Percentiles rank a stretch among this genome's conserved stretches.
These are phyloP conservation scores for Turnera subulata DNA, from an alignment of 345 rosid genomes.

Conservation along the genomic window DNA sequence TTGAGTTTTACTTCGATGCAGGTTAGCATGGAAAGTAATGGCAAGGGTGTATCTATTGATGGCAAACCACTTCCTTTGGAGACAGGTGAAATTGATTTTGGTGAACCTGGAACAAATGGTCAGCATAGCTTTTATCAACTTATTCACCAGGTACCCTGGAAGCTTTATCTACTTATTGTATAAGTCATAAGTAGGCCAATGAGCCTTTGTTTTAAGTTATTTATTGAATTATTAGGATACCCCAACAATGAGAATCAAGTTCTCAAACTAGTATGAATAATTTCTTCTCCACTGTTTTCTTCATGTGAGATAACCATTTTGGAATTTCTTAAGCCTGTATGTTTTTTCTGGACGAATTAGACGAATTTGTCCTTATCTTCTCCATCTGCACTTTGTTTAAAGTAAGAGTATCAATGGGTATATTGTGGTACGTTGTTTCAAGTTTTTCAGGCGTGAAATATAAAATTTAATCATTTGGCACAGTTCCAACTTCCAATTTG, in stretches of 20 bases:
- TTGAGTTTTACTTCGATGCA: slow-evolving; percentile 24
- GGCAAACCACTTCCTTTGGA: slow-evolving; percentile 79
- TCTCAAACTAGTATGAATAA: no score
- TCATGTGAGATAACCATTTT: no score
- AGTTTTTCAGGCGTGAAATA: no score
- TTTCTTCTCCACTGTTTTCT: no score
- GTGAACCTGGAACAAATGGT: slow-evolving; percentile 97
- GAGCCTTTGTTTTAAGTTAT: background rate
- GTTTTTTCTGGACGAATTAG: no score
- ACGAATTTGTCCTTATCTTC: no score
- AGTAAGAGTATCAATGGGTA: no score
- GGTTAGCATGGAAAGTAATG: slow-evolving; percentile 99
- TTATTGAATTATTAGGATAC: no score
- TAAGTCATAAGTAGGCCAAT: background rate
- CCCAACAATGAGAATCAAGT: no score
- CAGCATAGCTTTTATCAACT: slow-evolving; percentile 99
- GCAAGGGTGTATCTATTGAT: slow-evolving; percentile 94
- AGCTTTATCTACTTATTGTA: background rate
- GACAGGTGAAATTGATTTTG: slow-evolving; percentile 97
- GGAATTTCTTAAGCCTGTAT: no score
- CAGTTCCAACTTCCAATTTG: background rate
- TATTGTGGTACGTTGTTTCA: no score
- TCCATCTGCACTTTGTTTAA: no score
- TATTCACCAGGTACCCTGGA: slow-evolving; percentile 76
- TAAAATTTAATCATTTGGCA: background rate